Evolutionary conservation across 768 basidiomycete genomes (phyloP), one percentile per base, ranked within the genome.

Genomic region (Auriculariales sp.): DNA sequence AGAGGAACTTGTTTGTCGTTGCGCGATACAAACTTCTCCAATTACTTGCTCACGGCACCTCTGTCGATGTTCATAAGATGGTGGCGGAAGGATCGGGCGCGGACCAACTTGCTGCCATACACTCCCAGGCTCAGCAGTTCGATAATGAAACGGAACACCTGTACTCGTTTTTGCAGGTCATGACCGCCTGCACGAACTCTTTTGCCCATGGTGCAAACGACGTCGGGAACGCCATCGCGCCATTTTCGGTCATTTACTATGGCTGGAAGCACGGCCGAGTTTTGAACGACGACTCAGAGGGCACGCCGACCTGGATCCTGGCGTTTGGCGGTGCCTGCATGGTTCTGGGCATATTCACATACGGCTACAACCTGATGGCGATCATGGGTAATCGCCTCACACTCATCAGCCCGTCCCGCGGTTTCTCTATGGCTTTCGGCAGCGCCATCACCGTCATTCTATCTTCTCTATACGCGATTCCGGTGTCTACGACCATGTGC

Each of bases 161-260:
- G 24, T 70, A 58, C 62, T 67, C 65, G 6, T 70, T 69, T 59
- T 56, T 70, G 25, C 69, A 70, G 50, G 61, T 66, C 49, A 49
- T 69, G 46, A 70, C 68, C 3, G 67, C 67, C 12, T 68, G 66
- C 54, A 68, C 63, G 19, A 62, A 62, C 29, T 67, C 66, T 3
- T 69, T 70, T 55, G 69, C 68, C 3, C 69, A 70, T 57, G 69
- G 69, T 14, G 59, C 67, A 53, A 69, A 69, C 61, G 68, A 69
- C 49, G 44, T 55, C 15, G 27, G 52, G n/a, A 53, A 53, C 49
- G 55, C 49, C 17, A 31, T 53, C 12, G 47, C 32, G 3, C 49
- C 52, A 10, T 34, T 51, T 25, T n/a, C 52, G 4, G 31, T 48
- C 11, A 52, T 54, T 25, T 55, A 63, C 58, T 48, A 56, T n/a